Percentiles rank a stretch among this genome's conserved stretches.
Conservation (phyloP, 139 green algal species). For the Micractinium conductrix region DNA sequence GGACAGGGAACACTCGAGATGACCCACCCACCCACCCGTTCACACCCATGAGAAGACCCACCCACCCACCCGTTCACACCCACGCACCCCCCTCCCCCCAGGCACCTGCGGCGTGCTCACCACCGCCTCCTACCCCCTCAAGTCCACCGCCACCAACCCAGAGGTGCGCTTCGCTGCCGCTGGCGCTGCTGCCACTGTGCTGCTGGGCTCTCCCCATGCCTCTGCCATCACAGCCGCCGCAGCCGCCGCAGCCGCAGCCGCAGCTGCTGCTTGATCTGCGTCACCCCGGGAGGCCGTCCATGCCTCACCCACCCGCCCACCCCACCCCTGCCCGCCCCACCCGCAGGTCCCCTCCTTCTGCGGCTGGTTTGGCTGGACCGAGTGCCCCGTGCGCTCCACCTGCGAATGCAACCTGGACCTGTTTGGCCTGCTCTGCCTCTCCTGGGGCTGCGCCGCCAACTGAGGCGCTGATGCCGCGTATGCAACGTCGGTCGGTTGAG, state of each 20-base stretch:
- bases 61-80: not conserved
- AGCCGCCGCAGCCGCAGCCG: too few relatives aligned
- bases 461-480: not conserved
- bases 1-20: too few relatives aligned
- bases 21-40: too few relatives aligned
- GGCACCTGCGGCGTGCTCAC: conserved; percentile 74
- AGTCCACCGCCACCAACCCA: conserved; percentile 55
- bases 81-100: not conserved
- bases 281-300: too few relatives aligned
- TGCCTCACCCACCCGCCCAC: not conserved
- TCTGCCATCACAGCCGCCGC: not conserved
- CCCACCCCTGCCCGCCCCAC: not conserved
- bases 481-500: too few relatives aligned
- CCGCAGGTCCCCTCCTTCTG: conserved; percentile 40
- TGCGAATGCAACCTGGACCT: conserved; percentile 46
- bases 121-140: conserved; percentile 73
- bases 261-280: not conserved
- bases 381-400: conserved; percentile 35
- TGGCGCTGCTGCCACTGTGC: not conserved
- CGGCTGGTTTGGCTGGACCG: conserved; percentile 48
- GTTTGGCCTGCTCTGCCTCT: conserved; percentile 48
- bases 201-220: not conserved
- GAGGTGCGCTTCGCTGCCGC: conserved; percentile 1
- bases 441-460: conserved; percentile 44
- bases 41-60: too few relatives aligned